A percentile compares a stretch with the other conserved stretches of the same genome.
Conservation (phyloP, 257 asterid genomes). For the Nicotiana undulata region DNA sequence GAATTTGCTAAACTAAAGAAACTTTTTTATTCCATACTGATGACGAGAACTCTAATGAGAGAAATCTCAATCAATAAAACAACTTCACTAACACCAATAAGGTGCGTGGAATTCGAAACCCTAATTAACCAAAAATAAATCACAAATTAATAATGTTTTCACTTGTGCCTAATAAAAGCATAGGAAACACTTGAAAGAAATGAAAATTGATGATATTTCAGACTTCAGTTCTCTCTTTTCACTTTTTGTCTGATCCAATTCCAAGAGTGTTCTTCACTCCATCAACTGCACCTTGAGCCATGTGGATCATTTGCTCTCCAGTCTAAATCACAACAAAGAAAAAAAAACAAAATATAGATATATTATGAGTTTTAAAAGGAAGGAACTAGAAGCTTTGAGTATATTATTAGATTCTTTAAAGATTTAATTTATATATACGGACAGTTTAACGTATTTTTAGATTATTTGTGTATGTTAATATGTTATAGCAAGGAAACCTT, state of each 20-base stretch:
- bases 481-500: neutral
- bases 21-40: neutral
- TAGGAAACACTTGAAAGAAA: neutral
- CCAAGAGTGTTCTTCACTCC: slow-evolving; percentile 69
- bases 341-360: neutral
- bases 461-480: neutral
- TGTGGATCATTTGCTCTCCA: slow-evolving; percentile 37
- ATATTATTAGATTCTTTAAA: neutral
- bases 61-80: slow-evolving; percentile 3
- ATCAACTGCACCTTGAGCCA: slow-evolving; percentile 63
- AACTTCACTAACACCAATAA: neutral
- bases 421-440: neutral
- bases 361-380: neutral
- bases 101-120: neutral
- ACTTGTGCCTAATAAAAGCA: neutral
- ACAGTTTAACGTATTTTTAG: neutral
- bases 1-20: neutral
- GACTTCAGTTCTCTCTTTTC: neutral
- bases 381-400: neutral
- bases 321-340: slow-evolving; percentile 25
- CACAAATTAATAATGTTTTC: neutral
- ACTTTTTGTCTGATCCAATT: slow-evolving; percentile 49
- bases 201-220: neutral
- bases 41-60: neutral
- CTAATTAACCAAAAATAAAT: neutral